These are phyloP conservation scores for slime mould (Dictyostelium discoideum) DNA, from an alignment of 78 protist genomes.

Conservation along the genomic window dicty_2.7 NC_007091.3:3585001-3585500, in stretches of 20 bases:
- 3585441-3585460: not conserved
- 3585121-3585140: not conserved
- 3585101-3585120: not conserved
- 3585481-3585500: not conserved
- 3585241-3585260: not conserved
- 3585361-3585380: not conserved
- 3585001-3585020: not conserved
- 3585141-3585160: not conserved
- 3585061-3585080: not conserved
- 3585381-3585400: not conserved
- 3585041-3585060: not conserved
- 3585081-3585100: not conserved
- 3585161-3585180: not conserved
- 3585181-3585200: not conserved
- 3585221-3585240: not conserved
- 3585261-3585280: not conserved
- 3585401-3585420: not conserved
- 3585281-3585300: not conserved
- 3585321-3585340: not conserved
- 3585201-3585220: not conserved
- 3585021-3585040: constrained; percentile 4
- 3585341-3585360: not conserved
- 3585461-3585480: not conserved
- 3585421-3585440: not conserved
- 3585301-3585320: not conserved